Base-by-base conservation (phyloP, 495 filamentous ascomycete species). In the Neurospora sp. region DNA sequence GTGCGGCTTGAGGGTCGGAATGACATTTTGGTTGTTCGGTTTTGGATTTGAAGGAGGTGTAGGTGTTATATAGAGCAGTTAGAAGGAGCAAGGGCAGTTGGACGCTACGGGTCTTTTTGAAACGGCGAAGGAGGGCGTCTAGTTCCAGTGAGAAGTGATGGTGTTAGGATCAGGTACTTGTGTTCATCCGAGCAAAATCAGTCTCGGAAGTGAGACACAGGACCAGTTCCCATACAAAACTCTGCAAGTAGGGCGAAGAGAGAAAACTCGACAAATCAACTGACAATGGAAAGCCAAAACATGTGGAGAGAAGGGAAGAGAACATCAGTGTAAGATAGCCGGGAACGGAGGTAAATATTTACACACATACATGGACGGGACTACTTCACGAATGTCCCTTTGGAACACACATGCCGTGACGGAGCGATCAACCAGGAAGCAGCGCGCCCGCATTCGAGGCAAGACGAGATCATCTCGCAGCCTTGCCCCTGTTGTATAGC, bases 1-100 rank as follows among this genome's bases (percentile, higher is more conserved):
- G 65, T 37, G 53, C 70, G 70, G 71, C 65, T 59, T 16, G 74
- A 61, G 40, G 73, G 71, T 0, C 61, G 40, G 16, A 59, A 65
- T 37, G 53, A 16, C 27, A 65, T 65, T 4, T 65, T 65, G 53
- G 3, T 35, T 18, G 2, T 16, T 9, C 53, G 53, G 53, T 1
- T 35, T 61, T 61, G 22, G 10, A 0, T 61, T 8, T 9, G 22
- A 35, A 3, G 2, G 0, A 61, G 10, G 22, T 16, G 12, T 61
- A 35, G 2, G 20, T 35, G 22, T 35, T 35, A 35, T 53, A 53
- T 53, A 53, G 45, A 53, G 41, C 6, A 18, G 41, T 7, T 44
- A 3, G 41, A 44, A 44, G 4, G 16, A 44, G 9, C 45, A 10
- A 48, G 45, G n/a, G 45, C 45, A 20, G n/a, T 48, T 10, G n/a